Evolutionary conservation across 805 yeast genomes (phyloP).

Genomic region (Aciculoconidium aculeatum): DNA sequence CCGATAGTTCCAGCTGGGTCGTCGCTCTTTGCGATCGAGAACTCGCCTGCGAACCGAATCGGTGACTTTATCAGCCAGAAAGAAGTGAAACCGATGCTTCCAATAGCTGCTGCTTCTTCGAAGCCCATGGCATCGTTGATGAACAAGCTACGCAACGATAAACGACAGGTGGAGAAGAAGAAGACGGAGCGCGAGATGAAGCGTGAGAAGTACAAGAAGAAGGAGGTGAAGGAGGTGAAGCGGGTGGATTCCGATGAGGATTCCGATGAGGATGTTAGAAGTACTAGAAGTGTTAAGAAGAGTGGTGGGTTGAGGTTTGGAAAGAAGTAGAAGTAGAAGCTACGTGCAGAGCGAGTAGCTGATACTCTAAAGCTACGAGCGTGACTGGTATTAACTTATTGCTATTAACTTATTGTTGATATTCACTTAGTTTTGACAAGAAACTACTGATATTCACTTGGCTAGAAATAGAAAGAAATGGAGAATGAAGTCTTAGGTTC

Average conservation of each 20-base stretch:
- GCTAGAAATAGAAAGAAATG: too few relatives aligned
- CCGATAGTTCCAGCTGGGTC: slow-evolving; percentile 31
- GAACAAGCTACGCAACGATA: slow-evolving; percentile 28
- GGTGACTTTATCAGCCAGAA: slow-evolving; percentile 21
- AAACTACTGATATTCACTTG: too few relatives aligned
- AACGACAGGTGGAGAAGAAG: slow-evolving; percentile 9
- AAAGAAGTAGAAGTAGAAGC: slow-evolving; percentile 12
- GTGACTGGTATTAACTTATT: too few relatives aligned
- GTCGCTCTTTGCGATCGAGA: slow-evolving; percentile 19
- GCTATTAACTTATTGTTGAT: too few relatives aligned
- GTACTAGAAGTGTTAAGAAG: slow-evolving; percentile 4
- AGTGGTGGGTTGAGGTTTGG: slow-evolving; percentile 6
- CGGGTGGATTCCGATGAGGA: too few relatives aligned
- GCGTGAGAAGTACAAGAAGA: background rate
- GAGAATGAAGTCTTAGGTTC: too few relatives aligned
- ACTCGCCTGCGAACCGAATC: slow-evolving; percentile 11
- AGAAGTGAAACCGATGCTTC: slow-evolving; percentile 6
- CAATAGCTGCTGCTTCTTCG: slow-evolving; percentile 11
- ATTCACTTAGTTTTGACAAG: too few relatives aligned
- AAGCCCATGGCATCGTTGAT: slow-evolving; percentile 34
- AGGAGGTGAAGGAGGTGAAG: too few relatives aligned
- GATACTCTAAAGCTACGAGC: too few relatives aligned
- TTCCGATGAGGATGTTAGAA: slow-evolving; percentile 3
- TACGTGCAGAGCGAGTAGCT: too few relatives aligned
- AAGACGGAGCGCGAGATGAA: background rate